Conservation (phyloP, 2,329 filamentous ascomycete genomes). For the Xylaria arbuscula region DNA sequence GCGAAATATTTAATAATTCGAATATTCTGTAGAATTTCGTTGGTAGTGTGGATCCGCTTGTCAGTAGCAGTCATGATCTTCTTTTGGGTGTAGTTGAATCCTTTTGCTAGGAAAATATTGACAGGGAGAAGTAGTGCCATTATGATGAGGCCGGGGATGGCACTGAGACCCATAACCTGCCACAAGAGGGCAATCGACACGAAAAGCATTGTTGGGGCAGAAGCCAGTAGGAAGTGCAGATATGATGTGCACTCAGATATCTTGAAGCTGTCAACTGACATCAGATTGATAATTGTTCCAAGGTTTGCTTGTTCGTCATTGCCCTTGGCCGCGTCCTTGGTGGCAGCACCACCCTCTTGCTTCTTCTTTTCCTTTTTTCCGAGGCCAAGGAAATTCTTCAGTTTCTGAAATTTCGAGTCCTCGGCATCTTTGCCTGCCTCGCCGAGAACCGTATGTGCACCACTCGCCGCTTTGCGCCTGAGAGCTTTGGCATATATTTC, state of each 20-base stretch:
- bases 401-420: constrained; percentile 58
- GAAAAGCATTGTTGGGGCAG: constrained; percentile 87
- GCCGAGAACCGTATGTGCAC: constrained; percentile 78
- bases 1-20: constrained; percentile 99
- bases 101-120: constrained; percentile 88
- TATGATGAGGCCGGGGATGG: constrained; percentile 89
- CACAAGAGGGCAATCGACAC: constrained; percentile 87
- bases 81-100: constrained; percentile 88
- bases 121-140: constrained; percentile 90
- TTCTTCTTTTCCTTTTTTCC: constrained; percentile 66
- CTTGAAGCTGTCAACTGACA: constrained; percentile 99
- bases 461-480: constrained; percentile 86
- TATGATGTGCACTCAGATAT: constrained; percentile 95
- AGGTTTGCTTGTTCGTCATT: constrained; percentile 83
- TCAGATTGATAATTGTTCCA: constrained; percentile 98
- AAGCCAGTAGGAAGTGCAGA: constrained; percentile 93
- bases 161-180: constrained; percentile 89
- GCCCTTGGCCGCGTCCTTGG: constrained; percentile 51
- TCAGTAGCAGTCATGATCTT: constrained; percentile 93
- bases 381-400: constrained; percentile 69
- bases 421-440: constrained; percentile 59
- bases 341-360: constrained; percentile 50
- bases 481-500: constrained; percentile 98
- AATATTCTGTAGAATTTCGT: constrained; percentile 96
- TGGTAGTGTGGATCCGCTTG: constrained; percentile 94